These are phyloP conservation scores for Saccharomyces pastorianus DNA, from an alignment of 1,139 yeast genomes.

Conservation along the genomic window DNA sequence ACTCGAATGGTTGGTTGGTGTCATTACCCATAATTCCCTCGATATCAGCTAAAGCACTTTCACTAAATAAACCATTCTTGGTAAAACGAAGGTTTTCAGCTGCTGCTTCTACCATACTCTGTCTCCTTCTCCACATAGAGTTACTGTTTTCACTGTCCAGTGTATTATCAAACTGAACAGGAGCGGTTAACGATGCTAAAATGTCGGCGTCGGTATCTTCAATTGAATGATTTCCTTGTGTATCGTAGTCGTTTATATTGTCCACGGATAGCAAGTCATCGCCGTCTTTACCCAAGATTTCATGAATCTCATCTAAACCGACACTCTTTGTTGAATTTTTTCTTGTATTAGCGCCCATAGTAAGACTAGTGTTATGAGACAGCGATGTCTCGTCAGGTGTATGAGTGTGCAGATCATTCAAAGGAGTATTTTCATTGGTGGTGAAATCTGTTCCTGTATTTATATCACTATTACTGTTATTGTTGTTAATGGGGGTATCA, in stretches of 20 bases:
- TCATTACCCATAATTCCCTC: constrained; percentile 41
- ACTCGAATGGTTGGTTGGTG: constrained; percentile 18
- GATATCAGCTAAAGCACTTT: constrained; percentile 60
- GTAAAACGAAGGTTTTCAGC: constrained; percentile 67
- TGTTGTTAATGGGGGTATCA: neutral
- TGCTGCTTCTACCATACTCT: constrained; percentile 65
- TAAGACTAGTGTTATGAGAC: neutral
- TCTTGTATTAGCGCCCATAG: constrained; percentile 5
- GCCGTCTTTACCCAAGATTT: constrained; percentile 18
- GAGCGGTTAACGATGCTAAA: constrained; percentile 30
- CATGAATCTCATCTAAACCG: constrained; percentile 26
- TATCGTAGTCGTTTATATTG: constrained; percentile 4
- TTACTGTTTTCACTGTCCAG: constrained; percentile 12
- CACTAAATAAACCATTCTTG: constrained; percentile 66
- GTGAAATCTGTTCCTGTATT: neutral
- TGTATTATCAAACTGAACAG: constrained; percentile 21
- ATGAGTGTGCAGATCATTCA: neutral
- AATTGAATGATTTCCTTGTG: constrained; percentile 2
- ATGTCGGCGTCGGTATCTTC: constrained; percentile 28
- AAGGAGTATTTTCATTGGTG: neutral
- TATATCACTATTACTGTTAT: neutral
- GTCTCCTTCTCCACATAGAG: constrained; percentile 39
- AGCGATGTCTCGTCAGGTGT: neutral
- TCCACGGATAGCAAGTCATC: constrained; percentile 16
- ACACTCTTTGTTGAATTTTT: constrained; percentile 24